phyloP scores from a whole-genome alignment of 768 basidiomycete genomes.

The Suillus decipiens region DNA sequence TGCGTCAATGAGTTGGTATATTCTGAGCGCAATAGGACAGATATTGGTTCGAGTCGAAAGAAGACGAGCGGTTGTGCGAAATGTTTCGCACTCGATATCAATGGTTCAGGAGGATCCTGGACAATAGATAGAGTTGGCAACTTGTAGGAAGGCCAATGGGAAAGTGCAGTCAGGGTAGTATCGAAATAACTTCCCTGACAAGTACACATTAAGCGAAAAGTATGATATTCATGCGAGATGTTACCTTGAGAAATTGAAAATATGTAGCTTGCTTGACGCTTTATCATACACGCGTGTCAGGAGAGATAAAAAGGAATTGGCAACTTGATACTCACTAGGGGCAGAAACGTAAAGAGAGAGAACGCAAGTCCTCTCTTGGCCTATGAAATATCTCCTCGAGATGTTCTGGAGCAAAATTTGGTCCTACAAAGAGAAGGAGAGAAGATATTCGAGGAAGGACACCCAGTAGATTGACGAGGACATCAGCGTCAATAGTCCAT shows the following conservation, averaged over 20 bases:
- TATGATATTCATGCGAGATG: constrained; percentile 4
- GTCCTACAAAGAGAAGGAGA: constrained; percentile 70
- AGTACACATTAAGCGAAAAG: not conserved
- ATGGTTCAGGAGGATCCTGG: constrained; percentile 59
- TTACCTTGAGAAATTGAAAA: constrained; percentile 76
- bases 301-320: not conserved
- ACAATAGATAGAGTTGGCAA: constrained; percentile 59
- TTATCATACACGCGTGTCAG: constrained; percentile 11
- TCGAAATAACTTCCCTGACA: constrained; percentile 82
- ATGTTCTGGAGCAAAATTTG: constrained; percentile 79
- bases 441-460: constrained; percentile 52
- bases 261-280: constrained; percentile 78
- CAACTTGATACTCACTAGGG: constrained; percentile 64
- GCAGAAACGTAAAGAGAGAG: constrained; percentile 71
- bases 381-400: constrained; percentile 65
- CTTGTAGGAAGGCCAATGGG: constrained; percentile 55
- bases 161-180: constrained; percentile 59
- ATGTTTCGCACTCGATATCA: constrained; percentile 33
- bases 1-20: constrained; percentile 47
- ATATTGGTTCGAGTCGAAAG: constrained; percentile 65
- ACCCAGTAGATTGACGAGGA: constrained; percentile 67
- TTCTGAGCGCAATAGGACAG: constrained; percentile 45
- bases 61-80: constrained; percentile 92
- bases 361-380: constrained; percentile 47
- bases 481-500: constrained; percentile 76